A percentile compares a stretch with the other conserved stretches of the same genome.
Evolutionary conservation across 83 land plant genomes (phyloP).

Genomic region (Picea engelmannii): DNA sequence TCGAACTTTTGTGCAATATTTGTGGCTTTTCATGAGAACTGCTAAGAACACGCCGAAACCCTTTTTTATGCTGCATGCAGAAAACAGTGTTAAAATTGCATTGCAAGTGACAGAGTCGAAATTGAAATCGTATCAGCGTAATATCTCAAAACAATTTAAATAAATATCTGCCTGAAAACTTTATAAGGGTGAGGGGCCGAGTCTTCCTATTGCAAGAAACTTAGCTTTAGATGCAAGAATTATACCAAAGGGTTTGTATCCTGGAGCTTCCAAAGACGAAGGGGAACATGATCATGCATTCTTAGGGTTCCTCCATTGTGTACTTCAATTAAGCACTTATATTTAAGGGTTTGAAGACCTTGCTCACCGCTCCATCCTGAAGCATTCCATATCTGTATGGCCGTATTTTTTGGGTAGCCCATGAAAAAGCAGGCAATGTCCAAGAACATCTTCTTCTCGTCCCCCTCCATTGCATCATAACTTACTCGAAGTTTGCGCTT

Average conservation of each 20-base stretch:
- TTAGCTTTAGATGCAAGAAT: not conserved
- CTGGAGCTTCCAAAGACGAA: not conserved
- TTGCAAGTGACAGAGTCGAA: no score
- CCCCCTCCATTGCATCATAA: not conserved
- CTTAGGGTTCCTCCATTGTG: no score
- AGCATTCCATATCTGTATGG: not conserved
- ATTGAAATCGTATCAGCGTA: no score
- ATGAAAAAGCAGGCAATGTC: constrained; percentile 7
- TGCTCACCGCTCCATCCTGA: not conserved
- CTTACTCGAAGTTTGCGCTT: not conserved
- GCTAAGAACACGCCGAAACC: no score
- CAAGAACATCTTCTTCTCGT: not conserved
- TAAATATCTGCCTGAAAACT: no score
- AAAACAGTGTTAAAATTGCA: no score
- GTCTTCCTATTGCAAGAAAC: not conserved
- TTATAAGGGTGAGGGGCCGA: not conserved
- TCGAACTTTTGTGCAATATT: not conserved
- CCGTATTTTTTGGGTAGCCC: not conserved
- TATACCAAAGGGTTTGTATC: not conserved
- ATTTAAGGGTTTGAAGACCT: not conserved
- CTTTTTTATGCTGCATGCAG: no score
- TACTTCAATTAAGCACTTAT: not conserved
- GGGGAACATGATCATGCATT: not conserved
- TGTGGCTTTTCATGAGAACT: not conserved
- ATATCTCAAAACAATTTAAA: no score